phyloP scores from a whole-genome alignment of 2,329 filamentous ascomycete species.

The Scolecobasidium constrictum region DNA sequence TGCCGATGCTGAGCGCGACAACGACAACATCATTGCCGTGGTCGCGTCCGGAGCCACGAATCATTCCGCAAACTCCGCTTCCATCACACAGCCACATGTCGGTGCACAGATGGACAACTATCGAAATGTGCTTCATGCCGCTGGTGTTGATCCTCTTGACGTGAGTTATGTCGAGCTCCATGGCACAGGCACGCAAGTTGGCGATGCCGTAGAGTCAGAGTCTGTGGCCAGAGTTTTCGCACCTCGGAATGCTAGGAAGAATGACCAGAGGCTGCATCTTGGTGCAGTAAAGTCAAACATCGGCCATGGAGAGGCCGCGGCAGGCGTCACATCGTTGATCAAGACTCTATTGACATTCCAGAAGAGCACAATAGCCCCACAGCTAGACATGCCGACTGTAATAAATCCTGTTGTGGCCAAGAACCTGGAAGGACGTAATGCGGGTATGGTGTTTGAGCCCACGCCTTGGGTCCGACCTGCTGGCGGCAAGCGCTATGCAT shows the following conservation, averaged over 20 bases:
- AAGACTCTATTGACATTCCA: conserved; percentile 26
- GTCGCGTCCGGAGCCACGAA: conserved; percentile 5
- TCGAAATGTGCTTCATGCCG: conserved; percentile 10
- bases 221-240: conserved; percentile 16
- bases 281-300: conserved; percentile 23
- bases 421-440: conserved; percentile 14
- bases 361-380: conserved; percentile 17
- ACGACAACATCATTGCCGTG: conserved; percentile 4
- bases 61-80: conserved; percentile 14
- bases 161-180: conserved; percentile 17
- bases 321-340: conserved; percentile 21
- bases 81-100: conserved; percentile 18
- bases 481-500: conserved; percentile 21
- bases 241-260: conserved; percentile 3
- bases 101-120: conserved; percentile 14
- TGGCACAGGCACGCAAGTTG: conserved; percentile 21
- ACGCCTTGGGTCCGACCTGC: conserved; percentile 1
- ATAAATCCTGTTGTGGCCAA: conserved; percentile 17
- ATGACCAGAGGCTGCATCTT: conserved; percentile 15
- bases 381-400: too few species aligned
- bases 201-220: conserved; percentile 15
- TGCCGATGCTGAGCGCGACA: conserved; percentile 6
- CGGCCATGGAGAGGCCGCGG: conserved; percentile 13
- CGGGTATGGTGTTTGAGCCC: conserved; percentile 3
- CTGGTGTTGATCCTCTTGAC: conserved; percentile 6